Percentiles rank a stretch among this genome's conserved stretches.
phyloP scores from a whole-genome alignment of 2,329 filamentous ascomycete species.

The Neofusicoccum ribis region DNA sequence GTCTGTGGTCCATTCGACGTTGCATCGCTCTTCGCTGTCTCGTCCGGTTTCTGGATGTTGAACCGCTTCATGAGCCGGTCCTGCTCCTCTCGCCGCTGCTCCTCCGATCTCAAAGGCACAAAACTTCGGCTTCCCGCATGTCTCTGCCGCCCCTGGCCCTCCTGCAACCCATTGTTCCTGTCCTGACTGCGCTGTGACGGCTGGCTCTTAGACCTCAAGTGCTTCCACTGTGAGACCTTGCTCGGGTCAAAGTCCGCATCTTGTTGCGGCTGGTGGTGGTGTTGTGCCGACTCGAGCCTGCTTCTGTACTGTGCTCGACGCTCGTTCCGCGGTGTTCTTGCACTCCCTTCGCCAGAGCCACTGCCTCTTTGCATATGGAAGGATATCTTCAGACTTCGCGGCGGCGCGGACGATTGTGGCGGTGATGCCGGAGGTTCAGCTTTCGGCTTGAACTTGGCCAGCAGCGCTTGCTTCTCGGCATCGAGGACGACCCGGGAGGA shows the following conservation, averaged over 20 bases:
- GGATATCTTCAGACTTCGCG: too few species aligned
- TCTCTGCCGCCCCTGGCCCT: not conserved
- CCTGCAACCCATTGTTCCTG: not conserved
- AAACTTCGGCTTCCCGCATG: not conserved
- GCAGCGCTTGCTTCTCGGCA: too few species aligned
- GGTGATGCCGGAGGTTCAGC: too few species aligned
- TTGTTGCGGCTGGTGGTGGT: not conserved
- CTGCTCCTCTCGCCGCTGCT: not conserved
- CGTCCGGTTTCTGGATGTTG: not conserved
- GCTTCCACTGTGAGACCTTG: not conserved
- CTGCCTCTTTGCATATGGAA: too few species aligned
- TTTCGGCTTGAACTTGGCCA: too few species aligned
- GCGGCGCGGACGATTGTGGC: too few species aligned
- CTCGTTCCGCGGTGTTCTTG: too few species aligned
- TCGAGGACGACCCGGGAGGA: not conserved
- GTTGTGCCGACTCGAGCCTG: not conserved
- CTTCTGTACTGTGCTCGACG: not conserved
- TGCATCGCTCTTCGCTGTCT: not conserved
- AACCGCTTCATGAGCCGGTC: not conserved
- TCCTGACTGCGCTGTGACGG: not conserved
- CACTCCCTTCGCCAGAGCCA: too few species aligned
- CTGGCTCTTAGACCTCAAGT: not conserved
- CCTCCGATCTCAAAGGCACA: not conserved
- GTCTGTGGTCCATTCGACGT: not conserved
- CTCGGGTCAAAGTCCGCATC: not conserved